These are phyloP conservation scores for Acorus calamus DNA, from an alignment of 106 monocot genomes.

Conservation along the genomic window DNA sequence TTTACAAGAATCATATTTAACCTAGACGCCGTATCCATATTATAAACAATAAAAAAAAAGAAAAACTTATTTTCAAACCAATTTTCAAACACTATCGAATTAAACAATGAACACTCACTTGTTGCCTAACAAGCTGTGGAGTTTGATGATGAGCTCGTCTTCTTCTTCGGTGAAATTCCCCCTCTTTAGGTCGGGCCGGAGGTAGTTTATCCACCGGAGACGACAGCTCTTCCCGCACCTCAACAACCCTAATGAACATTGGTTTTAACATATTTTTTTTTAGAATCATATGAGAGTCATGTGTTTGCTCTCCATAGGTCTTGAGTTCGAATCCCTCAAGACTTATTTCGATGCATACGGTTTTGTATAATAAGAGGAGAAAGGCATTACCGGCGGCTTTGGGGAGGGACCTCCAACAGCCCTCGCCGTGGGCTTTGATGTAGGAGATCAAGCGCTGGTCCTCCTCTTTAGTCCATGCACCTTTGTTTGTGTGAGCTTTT, in stretches of 20 bases:
- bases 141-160: constrained; percentile 87
- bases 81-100: no score
- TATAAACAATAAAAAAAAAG: neutral
- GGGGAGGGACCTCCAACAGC: constrained; percentile 85
- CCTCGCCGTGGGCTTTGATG: constrained; percentile 84
- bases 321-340: neutral
- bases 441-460: constrained; percentile 73
- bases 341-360: neutral
- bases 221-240: constrained; percentile 92
- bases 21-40: neutral
- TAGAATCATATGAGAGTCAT: no score
- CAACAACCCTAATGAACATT: constrained; percentile 34
- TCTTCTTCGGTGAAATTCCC: constrained; percentile 90
- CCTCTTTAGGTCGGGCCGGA: constrained; percentile 82
- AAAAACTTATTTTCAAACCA: neutral
- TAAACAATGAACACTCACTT: constrained; percentile 27
- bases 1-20: no score
- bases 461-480: constrained; percentile 92
- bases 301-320: no score
- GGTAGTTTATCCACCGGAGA: constrained; percentile 95
- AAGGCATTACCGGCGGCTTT: constrained; percentile 59
- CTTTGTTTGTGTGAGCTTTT: constrained; percentile 96
- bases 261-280: no score
- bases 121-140: constrained; percentile 73
- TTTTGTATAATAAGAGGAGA: neutral